Evolutionary conservation across 1,284 basidiomycete species (phyloP), one percentile per base, ranked within the genome.

Genomic region (Stereum hirsutum): DNA sequence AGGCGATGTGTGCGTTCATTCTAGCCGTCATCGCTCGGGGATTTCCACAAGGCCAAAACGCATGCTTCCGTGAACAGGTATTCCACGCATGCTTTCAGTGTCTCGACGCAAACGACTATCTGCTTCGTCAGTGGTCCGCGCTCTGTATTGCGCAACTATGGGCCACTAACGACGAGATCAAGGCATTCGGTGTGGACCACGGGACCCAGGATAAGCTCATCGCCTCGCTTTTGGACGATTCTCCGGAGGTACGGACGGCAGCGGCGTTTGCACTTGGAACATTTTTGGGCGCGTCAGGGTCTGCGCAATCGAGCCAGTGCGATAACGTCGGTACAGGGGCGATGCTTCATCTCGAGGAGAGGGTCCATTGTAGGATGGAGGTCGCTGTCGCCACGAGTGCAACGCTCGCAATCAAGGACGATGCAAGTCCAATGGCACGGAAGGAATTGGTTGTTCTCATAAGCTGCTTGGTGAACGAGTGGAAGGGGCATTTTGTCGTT

Each of bases 1-100:
- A 93, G 47, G 95, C 95, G 0, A 99, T 99, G 95, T 99, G 94
- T 58, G 91, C 93, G 1, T 99, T 98, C 65, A 94, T 98, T 53
- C 79, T 99, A 19, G 78, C 89, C n/a, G 84, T 93, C 21, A 83
- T 97, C 47, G 87, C 89, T 44, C 83, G 95, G 19, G 92, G 93
- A 54, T 94, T 87, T 59, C 75, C 79, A 6, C 75, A 76, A 1
- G 95, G 93, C 2, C 94, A 99, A 62, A 75, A 78, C 42, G 91
- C 89, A 0, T 95, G 91, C 59, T 78, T 88, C 62, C 72, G 78
- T 45, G 88, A 91, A 50, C 74, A 82, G 21, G 90, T 97, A 0
- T 92, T 99, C 56, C 89, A 95, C 50, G 79, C 85, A 42, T 97
- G 94, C 59, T 81, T 90, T 43, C 81, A 88, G 39, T 77, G 89